Base-by-base conservation (phyloP, 805 yeast species). In the Saturnispora mendoncae region DNA sequence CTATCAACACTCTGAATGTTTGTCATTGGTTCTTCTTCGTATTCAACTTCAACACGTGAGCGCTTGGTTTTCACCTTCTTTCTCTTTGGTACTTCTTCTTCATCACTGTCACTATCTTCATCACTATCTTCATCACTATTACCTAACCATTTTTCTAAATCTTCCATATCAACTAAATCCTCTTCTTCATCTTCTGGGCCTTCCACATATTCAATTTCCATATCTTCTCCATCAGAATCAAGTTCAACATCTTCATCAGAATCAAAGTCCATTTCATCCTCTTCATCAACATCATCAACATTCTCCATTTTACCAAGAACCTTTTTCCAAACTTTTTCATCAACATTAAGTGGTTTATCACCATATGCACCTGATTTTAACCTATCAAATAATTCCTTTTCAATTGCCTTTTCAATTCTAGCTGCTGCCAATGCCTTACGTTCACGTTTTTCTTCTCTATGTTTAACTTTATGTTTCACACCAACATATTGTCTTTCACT, bases 281-380 rank as follows among this genome's bases (percentile, higher is more conserved):
- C 65, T 36, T 76, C 77, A 27, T 67, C 69, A 26, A 66, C 68
- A 35, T 72, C 26, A 23, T 23, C 10, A 10, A 10, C n/a, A n/a
- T n/a, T 74, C 46, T 80, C 79, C 51, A 74, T 73, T 48, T 67
- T 72, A 46, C 88, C 87, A 67, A 92, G 74, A 19, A 92, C 94
- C 67, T 80, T 84, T 72, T 82, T 81, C 98, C 98, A 92, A 46
- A 92, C 78, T 65, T 80, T 80, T 56, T 90, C 96, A 55, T 92
- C 97, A 28, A 92, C 97, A 56, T 92, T 92, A 58, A 92, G 70
- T 43, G 98, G 98, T 62, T 90, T 85, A 58, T 92, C 97, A 50
- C 98, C 98, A 59, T 92, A 92, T 2, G 97, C 97, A 46, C 98
- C 98, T 56, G 90, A 79, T 77, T 92, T 92, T 57, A 92, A 74